phyloP scores from a whole-genome alignment of 2,329 filamentous ascomycete genomes.

The Aspergillus terreus region DNA sequence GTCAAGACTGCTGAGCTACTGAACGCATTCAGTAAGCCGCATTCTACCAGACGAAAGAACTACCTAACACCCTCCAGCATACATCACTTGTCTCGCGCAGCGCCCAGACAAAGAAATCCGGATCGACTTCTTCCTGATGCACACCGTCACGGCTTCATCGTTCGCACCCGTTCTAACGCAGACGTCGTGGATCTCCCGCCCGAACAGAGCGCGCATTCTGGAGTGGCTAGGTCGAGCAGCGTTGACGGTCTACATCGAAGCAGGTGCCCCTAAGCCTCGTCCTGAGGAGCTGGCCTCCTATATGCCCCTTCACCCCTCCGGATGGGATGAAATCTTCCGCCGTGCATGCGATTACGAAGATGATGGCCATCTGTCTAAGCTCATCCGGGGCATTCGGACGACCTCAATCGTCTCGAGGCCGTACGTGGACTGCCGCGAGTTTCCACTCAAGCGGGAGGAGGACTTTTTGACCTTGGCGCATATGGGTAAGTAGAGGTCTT shows the following conservation, averaged over 20 bases:
- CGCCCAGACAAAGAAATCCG: constrained; percentile 14
- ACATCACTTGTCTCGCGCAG: constrained; percentile 13
- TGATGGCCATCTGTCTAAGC: constrained; percentile 13
- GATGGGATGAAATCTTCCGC: constrained; percentile 9
- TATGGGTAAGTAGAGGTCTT: constrained; percentile 10
- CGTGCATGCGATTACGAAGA: constrained; percentile 15
- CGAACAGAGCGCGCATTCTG: constrained; percentile 10
- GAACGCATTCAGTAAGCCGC: constrained; percentile 9
- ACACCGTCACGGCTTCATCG: constrained; percentile 11
- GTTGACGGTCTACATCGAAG: constrained; percentile 13
- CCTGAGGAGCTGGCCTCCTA: constrained; percentile 8
- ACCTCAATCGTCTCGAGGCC: constrained; percentile 3
- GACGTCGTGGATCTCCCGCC: constrained; percentile 9
- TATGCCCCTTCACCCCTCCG: constrained; percentile 5
- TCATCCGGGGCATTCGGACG: constrained; percentile 13
- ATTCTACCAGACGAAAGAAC: neutral
- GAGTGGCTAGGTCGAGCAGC: constrained; percentile 17
- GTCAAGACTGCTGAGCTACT: constrained; percentile 12
- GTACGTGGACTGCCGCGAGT: neutral
- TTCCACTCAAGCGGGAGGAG: constrained; percentile 3
- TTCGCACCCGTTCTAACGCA: constrained; percentile 12
- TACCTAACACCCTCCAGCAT: constrained; percentile 3
- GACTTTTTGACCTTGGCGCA: constrained; percentile 13
- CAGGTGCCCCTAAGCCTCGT: constrained; percentile 4
- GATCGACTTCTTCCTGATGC: constrained; percentile 17